Evolutionary conservation across 306 rosid species (phyloP).

Genomic region (Oxytropis ochrocephala): DNA sequence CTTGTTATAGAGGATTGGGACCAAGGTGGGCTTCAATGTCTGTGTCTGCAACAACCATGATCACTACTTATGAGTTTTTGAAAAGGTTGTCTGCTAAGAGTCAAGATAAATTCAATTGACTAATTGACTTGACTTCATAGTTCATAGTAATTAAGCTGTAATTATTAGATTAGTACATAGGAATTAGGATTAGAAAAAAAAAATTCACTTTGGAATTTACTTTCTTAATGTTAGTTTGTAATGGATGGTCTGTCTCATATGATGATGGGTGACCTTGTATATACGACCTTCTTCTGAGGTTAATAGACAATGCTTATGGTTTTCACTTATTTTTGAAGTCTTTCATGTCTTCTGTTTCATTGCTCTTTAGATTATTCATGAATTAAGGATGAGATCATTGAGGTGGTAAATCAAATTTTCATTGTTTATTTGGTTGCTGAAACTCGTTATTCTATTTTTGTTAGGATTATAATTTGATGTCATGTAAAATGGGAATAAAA

Average conservation of each 20-base stretch:
- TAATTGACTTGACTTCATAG: no score
- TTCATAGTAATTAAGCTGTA: not conserved
- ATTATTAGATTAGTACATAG: not conserved
- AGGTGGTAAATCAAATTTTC: not conserved
- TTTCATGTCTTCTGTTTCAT: not conserved
- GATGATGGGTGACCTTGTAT: conserved; percentile 20
- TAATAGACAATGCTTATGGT: not conserved
- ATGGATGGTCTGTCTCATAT: not conserved
- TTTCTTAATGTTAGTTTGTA: conserved; percentile 18
- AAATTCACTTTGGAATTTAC: conserved; percentile 5
- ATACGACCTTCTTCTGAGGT: not conserved
- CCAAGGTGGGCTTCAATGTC: conserved; percentile 98
- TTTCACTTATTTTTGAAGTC: not conserved
- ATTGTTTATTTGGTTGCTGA: not conserved
- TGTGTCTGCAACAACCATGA: conserved; percentile 94
- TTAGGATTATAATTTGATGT: not conserved
- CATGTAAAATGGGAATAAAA: not conserved
- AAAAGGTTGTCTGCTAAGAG: conserved; percentile 76
- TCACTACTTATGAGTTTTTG: conserved; percentile 90
- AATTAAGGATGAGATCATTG: not conserved
- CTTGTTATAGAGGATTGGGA: conserved; percentile 92
- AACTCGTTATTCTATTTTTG: not conserved
- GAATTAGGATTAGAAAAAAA: conserved; percentile 11
- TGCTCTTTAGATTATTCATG: not conserved
- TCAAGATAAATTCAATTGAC: conserved; percentile 28